A percentile compares a stretch with the other conserved stretches of the same genome.
These are phyloP conservation scores for Platismatia glauca DNA, from an alignment of 495 filamentous ascomycete species.

Conservation along the genomic window DNA sequence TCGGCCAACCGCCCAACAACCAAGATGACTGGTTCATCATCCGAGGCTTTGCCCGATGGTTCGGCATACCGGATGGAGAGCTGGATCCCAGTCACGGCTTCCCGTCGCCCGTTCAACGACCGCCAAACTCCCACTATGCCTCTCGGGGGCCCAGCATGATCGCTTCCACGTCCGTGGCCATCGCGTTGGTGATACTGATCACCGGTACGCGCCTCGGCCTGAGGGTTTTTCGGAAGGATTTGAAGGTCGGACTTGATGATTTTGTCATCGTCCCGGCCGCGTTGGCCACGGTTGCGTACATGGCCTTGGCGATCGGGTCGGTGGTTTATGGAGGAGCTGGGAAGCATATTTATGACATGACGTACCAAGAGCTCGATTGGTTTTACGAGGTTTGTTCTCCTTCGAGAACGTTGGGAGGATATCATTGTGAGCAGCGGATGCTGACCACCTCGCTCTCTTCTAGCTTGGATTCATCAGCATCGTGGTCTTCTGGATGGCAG, in stretches of 20 bases:
- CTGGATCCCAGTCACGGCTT: conserved; percentile 13
- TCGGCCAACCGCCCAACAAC: conserved; percentile 18
- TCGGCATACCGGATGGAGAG: background rate
- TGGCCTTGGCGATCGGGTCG: conserved; percentile 6
- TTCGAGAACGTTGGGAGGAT: background rate
- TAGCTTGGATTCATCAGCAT: conserved; percentile 10
- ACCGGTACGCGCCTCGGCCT: conserved; percentile 12
- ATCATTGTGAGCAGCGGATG: too few relatives aligned
- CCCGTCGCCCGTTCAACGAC: background rate
- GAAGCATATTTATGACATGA: conserved; percentile 23
- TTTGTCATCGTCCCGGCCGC: conserved; percentile 11
- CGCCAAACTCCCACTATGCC: background rate
- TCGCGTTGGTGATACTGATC: conserved; percentile 11
- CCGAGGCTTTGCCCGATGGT: background rate
- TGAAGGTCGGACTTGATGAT: conserved; percentile 8
- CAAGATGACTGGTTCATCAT: conserved; percentile 18
- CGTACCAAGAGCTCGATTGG: conserved; percentile 19
- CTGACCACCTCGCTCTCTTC: background rate
- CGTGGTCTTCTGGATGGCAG: conserved; percentile 17
- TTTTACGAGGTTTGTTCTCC: conserved; percentile 6
- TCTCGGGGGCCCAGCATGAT: background rate
- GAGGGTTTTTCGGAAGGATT: conserved; percentile 10
- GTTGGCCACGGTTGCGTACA: background rate
- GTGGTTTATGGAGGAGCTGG: conserved; percentile 20
- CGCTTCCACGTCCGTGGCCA: conserved; percentile 2